Percentiles rank a stretch among this genome's conserved stretches.
Evolutionary conservation across 306 rosid genomes (phyloP).

Genomic region (Acmispon strigosus): DNA sequence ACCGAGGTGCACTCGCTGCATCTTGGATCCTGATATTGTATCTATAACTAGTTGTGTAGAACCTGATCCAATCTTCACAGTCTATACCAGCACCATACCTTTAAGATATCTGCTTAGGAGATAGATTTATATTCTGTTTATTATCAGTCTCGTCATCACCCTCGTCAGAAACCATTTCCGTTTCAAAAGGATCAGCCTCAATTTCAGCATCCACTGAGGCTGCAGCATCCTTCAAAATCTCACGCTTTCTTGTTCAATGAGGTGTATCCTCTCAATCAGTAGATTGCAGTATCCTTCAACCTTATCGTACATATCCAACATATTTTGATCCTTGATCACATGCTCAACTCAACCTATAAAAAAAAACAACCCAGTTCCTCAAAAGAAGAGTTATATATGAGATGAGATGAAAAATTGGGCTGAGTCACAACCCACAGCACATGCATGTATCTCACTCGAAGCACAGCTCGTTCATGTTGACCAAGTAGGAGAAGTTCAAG

Average conservation of each 20-base stretch:
- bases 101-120: conserved; percentile 22
- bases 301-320: conserved; percentile 61
- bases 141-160: conserved; percentile 35
- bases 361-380: neutral
- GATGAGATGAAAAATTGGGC: neutral
- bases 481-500: conserved; percentile 60
- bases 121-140: conserved; percentile 14
- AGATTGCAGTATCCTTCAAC: conserved; percentile 67
- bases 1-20: conserved; percentile 15
- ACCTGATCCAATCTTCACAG: conserved; percentile 27
- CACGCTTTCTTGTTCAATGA: conserved; percentile 72
- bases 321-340: conserved; percentile 77
- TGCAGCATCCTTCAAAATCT: conserved; percentile 13
- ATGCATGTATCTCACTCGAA: conserved; percentile 51
- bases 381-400: neutral
- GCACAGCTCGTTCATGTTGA: conserved; percentile 64
- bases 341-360: conserved; percentile 70
- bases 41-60: neutral
- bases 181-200: conserved; percentile 23
- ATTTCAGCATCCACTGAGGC: conserved; percentile 2
- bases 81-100: conserved; percentile 28
- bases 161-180: conserved; percentile 40
- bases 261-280: conserved; percentile 64
- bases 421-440: neutral
- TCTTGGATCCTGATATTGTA: conserved; percentile 27